Conservation (phyloP, 352 stramenopile genomes). For the Pythium brachiatum region DNA sequence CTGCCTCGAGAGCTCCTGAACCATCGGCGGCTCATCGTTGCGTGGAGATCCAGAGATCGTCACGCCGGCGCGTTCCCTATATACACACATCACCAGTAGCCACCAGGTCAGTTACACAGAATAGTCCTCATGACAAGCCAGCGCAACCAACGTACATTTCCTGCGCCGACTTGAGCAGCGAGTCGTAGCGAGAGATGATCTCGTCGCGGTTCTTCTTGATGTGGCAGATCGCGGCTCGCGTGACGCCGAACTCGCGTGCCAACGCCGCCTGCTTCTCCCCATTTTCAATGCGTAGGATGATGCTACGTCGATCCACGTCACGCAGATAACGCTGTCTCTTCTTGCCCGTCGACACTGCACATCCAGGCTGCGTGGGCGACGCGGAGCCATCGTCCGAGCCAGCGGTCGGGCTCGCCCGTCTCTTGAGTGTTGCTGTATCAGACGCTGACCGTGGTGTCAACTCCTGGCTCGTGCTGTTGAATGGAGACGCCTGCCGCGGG, state of each 20-base stretch:
- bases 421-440: not conserved
- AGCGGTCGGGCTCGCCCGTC: not conserved
- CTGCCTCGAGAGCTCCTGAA: conserved; percentile 16
- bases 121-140: too few species aligned
- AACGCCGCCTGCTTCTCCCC: conserved; percentile 64
- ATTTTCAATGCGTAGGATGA: conserved; percentile 68
- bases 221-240: conserved; percentile 64
- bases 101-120: not conserved
- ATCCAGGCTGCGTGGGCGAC: not conserved
- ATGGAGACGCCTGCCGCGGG: not conserved
- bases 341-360: not conserved
- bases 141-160: conserved; percentile 38
- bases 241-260: conserved; percentile 68
- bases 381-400: not conserved
- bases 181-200: conserved; percentile 66
- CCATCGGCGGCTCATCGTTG: conserved; percentile 1
- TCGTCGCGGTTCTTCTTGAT: conserved; percentile 78
- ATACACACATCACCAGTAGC: not conserved
- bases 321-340: conserved; percentile 57
- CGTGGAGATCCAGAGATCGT: not conserved
- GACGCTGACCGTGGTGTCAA: not conserved
- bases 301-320: conserved; percentile 55
- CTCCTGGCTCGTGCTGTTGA: not conserved
- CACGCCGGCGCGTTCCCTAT: not conserved
- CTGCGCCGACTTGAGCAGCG: conserved; percentile 50